These are phyloP conservation scores for Artemisia annua DNA, from an alignment of 129 eudicot genomes.

Conservation along the genomic window DNA sequence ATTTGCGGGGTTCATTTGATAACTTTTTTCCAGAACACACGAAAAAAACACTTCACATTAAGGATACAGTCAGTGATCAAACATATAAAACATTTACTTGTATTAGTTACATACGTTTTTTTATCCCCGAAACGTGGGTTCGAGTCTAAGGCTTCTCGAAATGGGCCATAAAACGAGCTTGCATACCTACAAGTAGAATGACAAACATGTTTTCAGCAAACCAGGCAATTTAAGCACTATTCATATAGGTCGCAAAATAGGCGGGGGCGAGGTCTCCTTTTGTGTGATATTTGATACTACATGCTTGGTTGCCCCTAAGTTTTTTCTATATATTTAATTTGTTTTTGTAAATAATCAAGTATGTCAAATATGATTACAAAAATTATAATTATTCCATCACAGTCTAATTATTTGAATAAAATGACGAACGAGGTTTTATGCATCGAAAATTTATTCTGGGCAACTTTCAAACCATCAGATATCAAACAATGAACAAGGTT, in stretches of 20 bases:
- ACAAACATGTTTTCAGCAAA: constrained; percentile 13
- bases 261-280: not conserved
- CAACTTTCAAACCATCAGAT: not conserved
- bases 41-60: constrained; percentile 7
- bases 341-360: not conserved
- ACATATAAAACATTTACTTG: constrained; percentile 14
- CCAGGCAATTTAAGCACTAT: not conserved
- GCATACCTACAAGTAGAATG: constrained; percentile 68
- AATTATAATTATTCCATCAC: not conserved
- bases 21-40: constrained; percentile 42
- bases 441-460: not conserved
- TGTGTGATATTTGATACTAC: no score
- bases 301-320: no score
- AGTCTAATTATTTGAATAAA: not conserved
- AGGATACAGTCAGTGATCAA: not conserved
- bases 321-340: no score
- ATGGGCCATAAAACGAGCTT: constrained; percentile 98
- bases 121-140: constrained; percentile 99
- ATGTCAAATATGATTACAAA: not conserved
- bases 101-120: constrained; percentile 67
- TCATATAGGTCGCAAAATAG: constrained; percentile 2
- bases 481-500: no score
- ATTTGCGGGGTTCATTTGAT: constrained; percentile 98
- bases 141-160: constrained; percentile 96
- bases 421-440: not conserved